Evolutionary conservation across 2,329 filamentous ascomycete species (phyloP).

Genomic region (Dactylonectria estremocensis): DNA sequence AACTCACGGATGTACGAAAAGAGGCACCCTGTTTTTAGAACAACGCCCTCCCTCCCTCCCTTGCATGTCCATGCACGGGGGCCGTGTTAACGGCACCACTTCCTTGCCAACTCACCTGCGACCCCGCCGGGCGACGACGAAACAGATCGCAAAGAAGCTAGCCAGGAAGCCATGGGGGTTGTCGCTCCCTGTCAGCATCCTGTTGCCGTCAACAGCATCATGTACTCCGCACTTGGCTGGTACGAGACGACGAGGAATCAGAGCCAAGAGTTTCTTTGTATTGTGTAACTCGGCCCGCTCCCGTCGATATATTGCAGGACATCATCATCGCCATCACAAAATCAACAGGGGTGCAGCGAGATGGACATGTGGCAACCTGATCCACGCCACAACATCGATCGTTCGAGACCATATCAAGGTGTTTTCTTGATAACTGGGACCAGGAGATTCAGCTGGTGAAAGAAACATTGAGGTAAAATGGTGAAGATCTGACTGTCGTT

Average conservation of each 20-base stretch:
- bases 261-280: constrained; percentile 29
- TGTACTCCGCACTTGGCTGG: constrained; percentile 47
- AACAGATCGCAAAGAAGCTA: constrained; percentile 47
- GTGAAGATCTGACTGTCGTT: constrained; percentile 44
- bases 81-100: constrained; percentile 47
- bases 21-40: constrained; percentile 41
- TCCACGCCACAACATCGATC: constrained; percentile 22
- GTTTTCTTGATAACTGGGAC: constrained; percentile 13
- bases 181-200: constrained; percentile 44
- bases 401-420: constrained; percentile 8
- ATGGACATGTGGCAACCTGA: constrained; percentile 26
- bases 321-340: constrained; percentile 43
- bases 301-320: constrained; percentile 47
- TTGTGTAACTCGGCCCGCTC: constrained; percentile 41
- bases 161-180: constrained; percentile 44
- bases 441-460: constrained; percentile 6
- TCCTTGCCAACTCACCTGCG: constrained; percentile 47
- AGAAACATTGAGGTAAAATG: constrained; percentile 22
- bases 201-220: constrained; percentile 39
- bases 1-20: constrained; percentile 43
- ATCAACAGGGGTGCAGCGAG: constrained; percentile 30
- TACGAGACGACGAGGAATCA: constrained; percentile 42
- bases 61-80: constrained; percentile 43
- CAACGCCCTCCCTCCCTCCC: constrained; percentile 40
- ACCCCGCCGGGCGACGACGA: constrained; percentile 41